A percentile compares a stretch with the other conserved stretches of the same genome.
These are phyloP conservation scores for Lycium ferocissimum DNA, from an alignment of 257 asterid genomes.

Conservation along the genomic window DNA sequence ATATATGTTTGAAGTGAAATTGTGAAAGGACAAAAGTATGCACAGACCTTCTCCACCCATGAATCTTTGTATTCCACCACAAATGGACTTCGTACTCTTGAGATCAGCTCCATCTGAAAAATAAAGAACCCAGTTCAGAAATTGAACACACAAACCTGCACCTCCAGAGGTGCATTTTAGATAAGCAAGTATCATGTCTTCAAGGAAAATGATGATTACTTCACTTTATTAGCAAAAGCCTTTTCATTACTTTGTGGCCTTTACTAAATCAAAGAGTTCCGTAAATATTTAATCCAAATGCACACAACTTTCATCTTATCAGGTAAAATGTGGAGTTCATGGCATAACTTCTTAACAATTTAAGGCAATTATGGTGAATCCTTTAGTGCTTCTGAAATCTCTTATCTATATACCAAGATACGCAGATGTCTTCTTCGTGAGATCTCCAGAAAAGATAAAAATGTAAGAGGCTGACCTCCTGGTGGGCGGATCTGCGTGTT, in stretches of 20 bases:
- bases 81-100: constrained; percentile 76
- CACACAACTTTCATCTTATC: neutral
- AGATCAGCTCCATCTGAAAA: constrained; percentile 96
- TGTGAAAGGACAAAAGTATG: neutral
- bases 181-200: constrained; percentile 20
- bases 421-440: neutral
- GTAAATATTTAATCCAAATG: neutral
- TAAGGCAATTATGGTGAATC: neutral
- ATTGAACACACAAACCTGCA: neutral
- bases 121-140: constrained; percentile 26
- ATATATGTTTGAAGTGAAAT: neutral
- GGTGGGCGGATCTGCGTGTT: constrained; percentile 98
- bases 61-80: constrained; percentile 98
- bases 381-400: constrained; percentile 5
- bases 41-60: constrained; percentile 97
- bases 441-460: neutral
- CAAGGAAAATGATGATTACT: neutral
- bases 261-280: constrained; percentile 20
- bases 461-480: constrained; percentile 61
- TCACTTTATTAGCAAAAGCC: constrained; percentile 13
- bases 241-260: neutral
- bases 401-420: neutral
- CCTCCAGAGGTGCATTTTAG: neutral
- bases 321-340: constrained; percentile 2
- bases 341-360: constrained; percentile 2